Conservation (phyloP, 768 basidiomycete species). For the Lentinula sp. region DNA sequence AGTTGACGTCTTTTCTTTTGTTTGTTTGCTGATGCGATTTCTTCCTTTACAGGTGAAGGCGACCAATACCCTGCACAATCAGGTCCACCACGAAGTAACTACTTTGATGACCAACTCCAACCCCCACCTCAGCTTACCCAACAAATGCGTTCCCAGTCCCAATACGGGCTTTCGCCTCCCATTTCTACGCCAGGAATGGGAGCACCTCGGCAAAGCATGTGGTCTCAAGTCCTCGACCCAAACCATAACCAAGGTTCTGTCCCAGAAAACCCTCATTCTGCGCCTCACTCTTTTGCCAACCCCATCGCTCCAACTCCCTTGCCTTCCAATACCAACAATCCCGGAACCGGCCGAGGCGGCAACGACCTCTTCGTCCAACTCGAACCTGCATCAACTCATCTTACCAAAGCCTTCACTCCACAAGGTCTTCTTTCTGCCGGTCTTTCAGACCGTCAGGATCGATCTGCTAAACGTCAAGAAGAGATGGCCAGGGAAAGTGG, state of each 20-base stretch:
- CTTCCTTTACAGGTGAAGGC: too few relatives aligned
- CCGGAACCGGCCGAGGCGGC: background rate
- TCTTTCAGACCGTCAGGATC: constrained; percentile 90
- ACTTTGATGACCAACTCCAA: too few relatives aligned
- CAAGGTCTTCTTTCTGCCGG: constrained; percentile 94
- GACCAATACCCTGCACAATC: too few relatives aligned
- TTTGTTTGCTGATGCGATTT: too few relatives aligned
- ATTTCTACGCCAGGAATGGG: constrained; percentile 30
- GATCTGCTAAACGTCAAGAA: constrained; percentile 93
- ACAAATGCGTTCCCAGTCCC: constrained; percentile 43
- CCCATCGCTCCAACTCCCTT: background rate
- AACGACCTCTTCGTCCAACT: constrained; percentile 70
- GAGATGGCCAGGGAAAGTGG: constrained; percentile 90
- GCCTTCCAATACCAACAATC: constrained; percentile 15
- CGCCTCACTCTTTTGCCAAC: background rate
- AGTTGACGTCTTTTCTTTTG: constrained; percentile 14
- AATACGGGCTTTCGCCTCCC: constrained; percentile 34
- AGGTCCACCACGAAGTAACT: too few relatives aligned
- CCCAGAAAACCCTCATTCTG: constrained; percentile 25
- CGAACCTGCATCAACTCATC: constrained; percentile 59
- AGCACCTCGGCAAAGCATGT: constrained; percentile 64
- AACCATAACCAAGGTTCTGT: constrained; percentile 40
- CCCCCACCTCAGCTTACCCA: too few relatives aligned
- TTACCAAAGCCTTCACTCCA: constrained; percentile 93
- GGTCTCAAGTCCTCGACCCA: constrained; percentile 85